These are phyloP conservation scores for Pyrenula aspistea DNA, from an alignment of 495 filamentous ascomycete genomes.

Conservation along the genomic window DNA sequence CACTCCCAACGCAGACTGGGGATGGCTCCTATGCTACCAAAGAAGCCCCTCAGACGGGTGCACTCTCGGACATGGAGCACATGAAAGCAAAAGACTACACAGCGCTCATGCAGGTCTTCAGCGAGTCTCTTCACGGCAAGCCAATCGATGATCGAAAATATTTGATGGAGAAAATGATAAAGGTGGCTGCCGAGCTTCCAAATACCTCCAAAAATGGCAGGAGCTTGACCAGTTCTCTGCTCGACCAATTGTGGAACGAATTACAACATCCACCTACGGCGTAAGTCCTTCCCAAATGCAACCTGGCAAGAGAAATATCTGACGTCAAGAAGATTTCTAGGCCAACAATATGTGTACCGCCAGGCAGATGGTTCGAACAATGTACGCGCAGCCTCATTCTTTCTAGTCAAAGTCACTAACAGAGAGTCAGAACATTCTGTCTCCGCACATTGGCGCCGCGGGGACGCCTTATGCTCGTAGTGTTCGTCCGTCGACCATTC, in stretches of 20 bases:
- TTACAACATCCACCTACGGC: slow-evolving; percentile 56
- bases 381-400: slow-evolving; percentile 11
- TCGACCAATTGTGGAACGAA: slow-evolving; percentile 55
- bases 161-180: slow-evolving; percentile 42
- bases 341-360: slow-evolving; percentile 44
- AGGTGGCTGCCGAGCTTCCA: slow-evolving; percentile 35
- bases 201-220: slow-evolving; percentile 38
- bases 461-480: slow-evolving; percentile 61
- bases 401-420: slow-evolving; percentile 3
- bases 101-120: slow-evolving; percentile 33
- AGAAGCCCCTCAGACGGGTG: slow-evolving; percentile 19
- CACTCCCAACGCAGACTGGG: slow-evolving; percentile 51
- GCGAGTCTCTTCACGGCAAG: slow-evolving; percentile 64
- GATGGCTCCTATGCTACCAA: slow-evolving; percentile 40
- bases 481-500: slow-evolving; percentile 49
- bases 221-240: slow-evolving; percentile 45
- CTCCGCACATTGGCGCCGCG: slow-evolving; percentile 55
- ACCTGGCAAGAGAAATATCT: slow-evolving; percentile 18
- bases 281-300: slow-evolving; percentile 25
- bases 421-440: slow-evolving; percentile 35
- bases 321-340: slow-evolving; percentile 31
- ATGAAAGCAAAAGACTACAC: slow-evolving; percentile 28
- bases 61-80: slow-evolving; percentile 24
- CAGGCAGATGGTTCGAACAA: slow-evolving; percentile 62
- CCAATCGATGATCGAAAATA: slow-evolving; percentile 75